Evolutionary conservation across 2,329 filamentous ascomycete species (phyloP).

Genomic region (Tolypocladium tropicale): DNA sequence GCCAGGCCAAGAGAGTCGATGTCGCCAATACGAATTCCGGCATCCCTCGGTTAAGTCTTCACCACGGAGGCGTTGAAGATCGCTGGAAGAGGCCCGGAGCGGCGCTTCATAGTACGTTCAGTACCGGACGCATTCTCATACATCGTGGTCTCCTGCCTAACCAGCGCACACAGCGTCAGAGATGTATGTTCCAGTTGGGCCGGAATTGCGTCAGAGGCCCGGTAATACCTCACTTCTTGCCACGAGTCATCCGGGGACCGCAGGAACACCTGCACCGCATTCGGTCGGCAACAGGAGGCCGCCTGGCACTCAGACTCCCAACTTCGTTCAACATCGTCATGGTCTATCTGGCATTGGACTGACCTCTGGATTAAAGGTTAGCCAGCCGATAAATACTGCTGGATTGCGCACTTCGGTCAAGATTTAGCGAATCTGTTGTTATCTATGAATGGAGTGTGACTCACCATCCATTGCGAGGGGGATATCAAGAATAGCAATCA

Average conservation of each 20-base stretch:
- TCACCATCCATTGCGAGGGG: not conserved
- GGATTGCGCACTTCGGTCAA: constrained; percentile 7
- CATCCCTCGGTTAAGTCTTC: not conserved
- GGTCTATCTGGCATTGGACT: constrained; percentile 16
- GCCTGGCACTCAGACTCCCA: constrained; percentile 4
- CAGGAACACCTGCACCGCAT: constrained; percentile 4
- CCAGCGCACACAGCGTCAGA: not conserved
- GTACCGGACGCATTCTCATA: not conserved
- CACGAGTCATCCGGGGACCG: constrained; percentile 2
- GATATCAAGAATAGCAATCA: not conserved
- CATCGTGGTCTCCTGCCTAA: not conserved
- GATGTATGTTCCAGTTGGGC: not conserved
- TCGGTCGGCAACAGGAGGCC: constrained; percentile 5
- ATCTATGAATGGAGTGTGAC: too few relatives aligned
- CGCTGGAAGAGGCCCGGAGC: not conserved
- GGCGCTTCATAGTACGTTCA: constrained; percentile 2
- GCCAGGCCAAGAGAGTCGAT: constrained; percentile 9
- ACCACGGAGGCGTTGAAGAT: not conserved
- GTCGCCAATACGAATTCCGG: constrained; percentile 8
- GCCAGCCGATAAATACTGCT: constrained; percentile 12
- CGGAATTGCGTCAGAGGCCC: constrained; percentile 5
- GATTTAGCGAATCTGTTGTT: not conserved
- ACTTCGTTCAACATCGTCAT: constrained; percentile 10
- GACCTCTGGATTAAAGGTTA: constrained; percentile 19
- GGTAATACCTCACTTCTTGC: constrained; percentile 3